phyloP scores from a whole-genome alignment of 2,329 filamentous ascomycete genomes.

The Stagonosporopsis rhizophila region DNA sequence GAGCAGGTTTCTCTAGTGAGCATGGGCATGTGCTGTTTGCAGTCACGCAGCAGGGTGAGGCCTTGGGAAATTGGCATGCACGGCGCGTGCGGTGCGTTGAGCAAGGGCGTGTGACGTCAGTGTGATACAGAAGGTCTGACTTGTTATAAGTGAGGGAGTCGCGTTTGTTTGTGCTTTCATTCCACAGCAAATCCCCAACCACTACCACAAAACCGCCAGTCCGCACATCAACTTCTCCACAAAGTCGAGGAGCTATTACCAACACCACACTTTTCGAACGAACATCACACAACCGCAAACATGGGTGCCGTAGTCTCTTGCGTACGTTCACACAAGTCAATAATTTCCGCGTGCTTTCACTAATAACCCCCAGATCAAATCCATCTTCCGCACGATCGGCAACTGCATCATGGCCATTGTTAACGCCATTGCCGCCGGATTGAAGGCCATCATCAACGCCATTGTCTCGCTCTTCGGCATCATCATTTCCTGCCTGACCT shows the following conservation, averaged over 20 bases:
- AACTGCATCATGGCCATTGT: slow-evolving; percentile 57
- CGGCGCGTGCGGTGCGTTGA: slow-evolving; percentile 14
- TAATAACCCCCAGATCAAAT: slow-evolving; percentile 48
- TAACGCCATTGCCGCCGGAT: slow-evolving; percentile 54
- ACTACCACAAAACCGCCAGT: slow-evolving; percentile 6
- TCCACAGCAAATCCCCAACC: slow-evolving; percentile 10
- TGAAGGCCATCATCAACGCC: slow-evolving; percentile 58
- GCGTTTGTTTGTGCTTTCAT: slow-evolving; percentile 15
- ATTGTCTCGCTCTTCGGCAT: slow-evolving; percentile 59
- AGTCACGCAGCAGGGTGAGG: slow-evolving; percentile 14
- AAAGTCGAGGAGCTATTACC: neutral
- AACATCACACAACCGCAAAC: slow-evolving; percentile 45
- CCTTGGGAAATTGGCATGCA: slow-evolving; percentile 15
- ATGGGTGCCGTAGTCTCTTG: slow-evolving; percentile 88
- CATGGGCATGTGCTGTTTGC: slow-evolving; percentile 18
- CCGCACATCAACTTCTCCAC: neutral
- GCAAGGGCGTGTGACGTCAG: slow-evolving; percentile 20
- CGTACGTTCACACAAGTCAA: slow-evolving; percentile 61
- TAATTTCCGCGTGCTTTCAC: slow-evolving; percentile 1
- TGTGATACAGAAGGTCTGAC: slow-evolving; percentile 1
- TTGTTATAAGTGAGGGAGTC: slow-evolving; percentile 21
- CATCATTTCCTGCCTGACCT: slow-evolving; percentile 59
- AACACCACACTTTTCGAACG: neutral
- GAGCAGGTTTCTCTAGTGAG: slow-evolving; percentile 18
- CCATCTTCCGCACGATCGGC: slow-evolving; percentile 56